phyloP scores from a whole-genome alignment of 2,329 filamentous ascomycete species.

The Seiridium cupressi region DNA sequence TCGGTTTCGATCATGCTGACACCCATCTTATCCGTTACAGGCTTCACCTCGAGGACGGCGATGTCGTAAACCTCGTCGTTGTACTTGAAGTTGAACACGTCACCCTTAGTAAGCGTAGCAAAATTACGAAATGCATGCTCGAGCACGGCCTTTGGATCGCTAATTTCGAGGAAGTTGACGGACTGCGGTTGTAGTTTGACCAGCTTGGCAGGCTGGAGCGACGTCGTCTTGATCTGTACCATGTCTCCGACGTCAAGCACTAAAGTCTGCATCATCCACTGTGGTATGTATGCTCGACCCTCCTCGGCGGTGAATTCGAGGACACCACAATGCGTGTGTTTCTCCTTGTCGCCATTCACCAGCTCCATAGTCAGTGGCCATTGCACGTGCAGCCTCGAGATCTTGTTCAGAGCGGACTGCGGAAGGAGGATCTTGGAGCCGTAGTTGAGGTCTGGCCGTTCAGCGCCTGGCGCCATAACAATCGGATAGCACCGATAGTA shows the following conservation, averaged over 20 bases:
- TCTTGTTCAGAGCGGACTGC: constrained; percentile 94
- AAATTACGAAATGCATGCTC: constrained; percentile 97
- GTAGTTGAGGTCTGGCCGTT: constrained; percentile 87
- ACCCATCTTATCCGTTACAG: constrained; percentile 75
- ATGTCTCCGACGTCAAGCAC: constrained; percentile 89
- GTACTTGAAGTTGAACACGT: constrained; percentile 94
- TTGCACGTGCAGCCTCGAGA: constrained; percentile 92
- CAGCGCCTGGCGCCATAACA: constrained; percentile 87
- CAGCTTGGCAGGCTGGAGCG: constrained; percentile 82
- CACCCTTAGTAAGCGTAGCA: constrained; percentile 86
- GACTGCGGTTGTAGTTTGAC: constrained; percentile 98
- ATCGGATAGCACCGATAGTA: constrained; percentile 98
- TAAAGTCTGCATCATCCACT: constrained; percentile 96
- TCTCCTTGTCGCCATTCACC: constrained; percentile 78
- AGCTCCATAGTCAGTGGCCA: constrained; percentile 98
- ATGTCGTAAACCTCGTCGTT: constrained; percentile 94
- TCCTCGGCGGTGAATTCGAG: constrained; percentile 97
- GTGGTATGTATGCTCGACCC: constrained; percentile 87
- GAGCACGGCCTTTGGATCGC: constrained; percentile 93
- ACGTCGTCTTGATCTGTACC: constrained; percentile 91
- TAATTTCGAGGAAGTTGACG: constrained; percentile 91
- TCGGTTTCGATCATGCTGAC: constrained; percentile 97
- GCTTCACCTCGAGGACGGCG: constrained; percentile 90
- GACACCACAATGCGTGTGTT: constrained; percentile 88
- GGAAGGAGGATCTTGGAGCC: constrained; percentile 97